Evolutionary conservation across 805 yeast genomes (phyloP), one percentile per base, ranked within the genome.

Genomic region (Teunomyces panamensis): DNA sequence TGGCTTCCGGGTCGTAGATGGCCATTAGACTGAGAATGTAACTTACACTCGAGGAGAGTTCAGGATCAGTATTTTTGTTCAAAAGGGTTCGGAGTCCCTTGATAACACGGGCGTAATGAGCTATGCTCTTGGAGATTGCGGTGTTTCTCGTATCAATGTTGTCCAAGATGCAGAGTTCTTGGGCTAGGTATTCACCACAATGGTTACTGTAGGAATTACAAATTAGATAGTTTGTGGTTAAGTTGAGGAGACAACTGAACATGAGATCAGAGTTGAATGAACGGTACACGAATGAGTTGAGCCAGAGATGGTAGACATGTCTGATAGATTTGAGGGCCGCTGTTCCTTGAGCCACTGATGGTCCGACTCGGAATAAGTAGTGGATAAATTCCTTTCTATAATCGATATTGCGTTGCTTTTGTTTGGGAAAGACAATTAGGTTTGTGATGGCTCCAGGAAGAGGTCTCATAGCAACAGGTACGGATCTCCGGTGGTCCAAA

Each of bases 1-100:
- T 69, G 9, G 74, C 75, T 49, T 69, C 74, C 1, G 75, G 77
- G 46, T 71, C 75, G 52, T 71, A 71, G 32, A 71, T 67, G 11
- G 74, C 62, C 74, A 70, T 70, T 42, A 71, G 54, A 44, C 69
- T 61, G 39, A 71, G 56, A 32, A 71, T 62, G 50, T 70, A 71
- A 14, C 73, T 67, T 13, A 65, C 66, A 6, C 64, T 59, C 0
- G 74, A 63, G 30, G 69, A 65, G 29, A 62, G 48, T 35, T 63
- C 67, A 2, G 71, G 68, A 46, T 63, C 61, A 16, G 51, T 46
- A 53, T 65, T 62, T 26, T 46, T 50, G 48, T 68, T 67, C 46
- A 71, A 57, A 9, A 57, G 50, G 5, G 37, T 48, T 30, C 73
- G 54, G 34, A 71, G 57, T n/a, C 63, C 63, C 44, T 62, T 65